A percentile compares a stretch with the other conserved stretches of the same genome.
These are phyloP conservation scores for Tuber melanosporum DNA, from an alignment of 495 filamentous ascomycete genomes.

Conservation along the genomic window DNA sequence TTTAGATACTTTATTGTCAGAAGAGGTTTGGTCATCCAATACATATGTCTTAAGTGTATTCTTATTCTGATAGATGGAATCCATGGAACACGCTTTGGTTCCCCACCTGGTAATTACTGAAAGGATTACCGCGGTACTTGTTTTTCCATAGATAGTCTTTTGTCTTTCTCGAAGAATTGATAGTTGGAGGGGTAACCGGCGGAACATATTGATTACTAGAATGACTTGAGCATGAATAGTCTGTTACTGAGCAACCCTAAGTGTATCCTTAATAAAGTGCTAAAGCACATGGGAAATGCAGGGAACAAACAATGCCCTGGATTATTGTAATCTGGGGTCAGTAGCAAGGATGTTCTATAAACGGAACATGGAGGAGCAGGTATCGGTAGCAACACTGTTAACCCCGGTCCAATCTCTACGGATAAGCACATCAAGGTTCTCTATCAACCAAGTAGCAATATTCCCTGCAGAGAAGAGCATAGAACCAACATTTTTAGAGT, in stretches of 20 bases:
- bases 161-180: background rate
- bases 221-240: background rate
- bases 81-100: background rate
- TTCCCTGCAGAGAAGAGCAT: background rate
- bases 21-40: too few relatives aligned
- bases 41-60: too few relatives aligned
- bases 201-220: background rate
- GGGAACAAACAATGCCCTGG: background rate
- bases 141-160: background rate
- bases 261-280: background rate
- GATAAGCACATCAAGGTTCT: background rate
- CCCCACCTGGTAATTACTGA: background rate
- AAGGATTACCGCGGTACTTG: background rate
- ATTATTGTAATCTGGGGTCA: background rate
- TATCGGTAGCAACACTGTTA: conserved; percentile 1
- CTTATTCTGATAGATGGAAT: too few relatives aligned
- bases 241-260: background rate
- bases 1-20: too few relatives aligned
- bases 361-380: background rate
- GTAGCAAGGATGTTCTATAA: background rate
- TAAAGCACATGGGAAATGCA: background rate
- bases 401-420: background rate
- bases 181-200: background rate
- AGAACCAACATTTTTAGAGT: background rate
- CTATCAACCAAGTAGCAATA: background rate